phyloP scores from a whole-genome alignment of 2,329 filamentous ascomycete genomes.

The Trichoderma sp. region DNA sequence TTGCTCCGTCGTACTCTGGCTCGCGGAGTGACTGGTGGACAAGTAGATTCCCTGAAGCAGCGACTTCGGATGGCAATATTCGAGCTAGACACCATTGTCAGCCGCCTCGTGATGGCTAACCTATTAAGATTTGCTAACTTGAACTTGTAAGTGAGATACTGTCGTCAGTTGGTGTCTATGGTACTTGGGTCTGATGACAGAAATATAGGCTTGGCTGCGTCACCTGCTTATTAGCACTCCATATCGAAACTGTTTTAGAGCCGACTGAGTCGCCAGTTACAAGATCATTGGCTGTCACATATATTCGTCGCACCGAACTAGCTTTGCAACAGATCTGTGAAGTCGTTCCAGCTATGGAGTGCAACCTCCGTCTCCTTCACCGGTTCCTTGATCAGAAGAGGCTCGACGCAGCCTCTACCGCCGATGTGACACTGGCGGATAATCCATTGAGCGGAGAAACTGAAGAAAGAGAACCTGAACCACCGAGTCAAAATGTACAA shows the following conservation, averaged over 20 bases:
- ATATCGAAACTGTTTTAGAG: neutral
- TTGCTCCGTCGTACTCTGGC: neutral
- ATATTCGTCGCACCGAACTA: neutral
- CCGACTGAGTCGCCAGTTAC: neutral
- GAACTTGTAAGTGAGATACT: neutral
- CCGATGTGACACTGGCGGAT: neutral
- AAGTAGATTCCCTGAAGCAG: neutral
- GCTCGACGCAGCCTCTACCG: neutral
- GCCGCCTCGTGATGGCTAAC: neutral
- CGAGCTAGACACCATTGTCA: neutral
- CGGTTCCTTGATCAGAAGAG: neutral
- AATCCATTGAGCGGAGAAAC: too few species aligned
- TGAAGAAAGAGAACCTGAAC: neutral
- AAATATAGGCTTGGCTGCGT: neutral
- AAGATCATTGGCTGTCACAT: neutral
- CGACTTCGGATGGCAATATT: neutral
- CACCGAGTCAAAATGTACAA: too few species aligned
- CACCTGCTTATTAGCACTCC: neutral
- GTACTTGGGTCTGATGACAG: neutral
- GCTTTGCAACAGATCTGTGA: neutral
- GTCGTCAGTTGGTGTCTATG: neutral
- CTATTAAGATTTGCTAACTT: neutral
- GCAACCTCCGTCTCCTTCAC: neutral
- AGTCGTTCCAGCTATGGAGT: neutral
- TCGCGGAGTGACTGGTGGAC: neutral